These are phyloP conservation scores for Lithohypha guttulata DNA, from an alignment of 2,329 filamentous ascomycete species.

Conservation along the genomic window DNA sequence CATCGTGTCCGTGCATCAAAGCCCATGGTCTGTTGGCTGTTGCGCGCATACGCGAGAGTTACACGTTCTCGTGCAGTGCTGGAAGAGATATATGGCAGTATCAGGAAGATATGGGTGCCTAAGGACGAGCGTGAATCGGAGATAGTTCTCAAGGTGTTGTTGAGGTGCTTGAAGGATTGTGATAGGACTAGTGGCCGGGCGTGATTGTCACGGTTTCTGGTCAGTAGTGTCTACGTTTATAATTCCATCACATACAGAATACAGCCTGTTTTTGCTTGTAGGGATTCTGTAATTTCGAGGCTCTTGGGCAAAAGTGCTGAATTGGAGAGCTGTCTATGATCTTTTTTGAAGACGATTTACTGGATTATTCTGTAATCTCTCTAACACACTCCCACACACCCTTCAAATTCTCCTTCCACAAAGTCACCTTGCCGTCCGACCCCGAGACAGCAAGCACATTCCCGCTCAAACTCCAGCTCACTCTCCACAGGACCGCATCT, in stretches of 20 bases:
- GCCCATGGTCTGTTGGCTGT: conserved; percentile 19
- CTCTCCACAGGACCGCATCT: conserved; percentile 83
- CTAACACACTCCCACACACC: conserved; percentile 97
- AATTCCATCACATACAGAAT: too few species aligned
- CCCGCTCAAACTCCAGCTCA: conserved; percentile 94
- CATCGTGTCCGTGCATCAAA: conserved; percentile 16
- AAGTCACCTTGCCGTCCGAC: conserved; percentile 87
- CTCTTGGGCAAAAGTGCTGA: too few species aligned
- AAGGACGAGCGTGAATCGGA: conserved; percentile 19
- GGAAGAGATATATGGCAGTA: conserved; percentile 18
- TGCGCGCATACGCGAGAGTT: conserved; percentile 18
- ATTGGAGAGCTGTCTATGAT: too few species aligned
- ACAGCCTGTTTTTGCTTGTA: too few species aligned
- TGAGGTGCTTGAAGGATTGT: conserved; percentile 20
- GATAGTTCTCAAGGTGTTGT: conserved; percentile 17
- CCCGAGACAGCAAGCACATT: conserved; percentile 92
- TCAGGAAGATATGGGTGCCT: conserved; percentile 19
- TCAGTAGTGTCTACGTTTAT: too few species aligned
- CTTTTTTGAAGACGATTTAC: too few species aligned
- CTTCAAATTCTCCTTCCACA: conserved; percentile 97
- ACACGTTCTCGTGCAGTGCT: conserved; percentile 17
- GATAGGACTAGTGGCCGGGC: conserved; percentile 11
- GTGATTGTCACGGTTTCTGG: too few species aligned
- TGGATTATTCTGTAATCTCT: conserved; percentile 76
- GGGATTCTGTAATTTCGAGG: too few species aligned